phyloP scores from a whole-genome alignment of 768 basidiomycete species.

The Phlegmacium glaucopus region DNA sequence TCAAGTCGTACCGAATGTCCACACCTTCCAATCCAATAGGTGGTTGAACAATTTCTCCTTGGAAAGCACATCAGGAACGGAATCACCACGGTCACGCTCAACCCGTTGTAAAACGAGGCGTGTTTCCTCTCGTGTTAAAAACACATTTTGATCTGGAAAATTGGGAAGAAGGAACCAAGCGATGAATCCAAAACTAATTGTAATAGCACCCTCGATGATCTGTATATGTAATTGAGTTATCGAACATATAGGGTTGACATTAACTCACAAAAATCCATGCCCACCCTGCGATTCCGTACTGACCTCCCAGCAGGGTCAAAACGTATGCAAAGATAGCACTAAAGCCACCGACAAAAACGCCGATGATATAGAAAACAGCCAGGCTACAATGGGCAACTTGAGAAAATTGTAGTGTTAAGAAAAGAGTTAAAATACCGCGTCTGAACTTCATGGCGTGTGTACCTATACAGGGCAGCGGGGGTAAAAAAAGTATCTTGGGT shows the following conservation, averaged over 20 bases:
- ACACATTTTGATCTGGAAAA: constrained; percentile 47
- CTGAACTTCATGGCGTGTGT: constrained; percentile 49
- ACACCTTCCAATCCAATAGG: constrained; percentile 46
- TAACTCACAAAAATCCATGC: constrained; percentile 50
- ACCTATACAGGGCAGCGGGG: constrained; percentile 28
- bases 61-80: constrained; percentile 40
- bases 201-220: constrained; percentile 49
- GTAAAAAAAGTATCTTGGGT: background rate
- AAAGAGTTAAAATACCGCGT: constrained; percentile 31
- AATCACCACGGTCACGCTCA: constrained; percentile 47
- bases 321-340: constrained; percentile 46
- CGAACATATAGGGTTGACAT: background rate
- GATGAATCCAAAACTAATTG: constrained; percentile 39
- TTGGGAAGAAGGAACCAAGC: constrained; percentile 43
- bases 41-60: constrained; percentile 31
- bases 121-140: constrained; percentile 40
- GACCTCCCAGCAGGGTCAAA: constrained; percentile 39
- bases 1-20: constrained; percentile 36
- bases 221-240: constrained; percentile 15
- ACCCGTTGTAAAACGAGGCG: constrained; percentile 39
- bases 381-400: constrained; percentile 27
- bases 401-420: background rate
- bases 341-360: constrained; percentile 42
- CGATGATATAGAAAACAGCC: constrained; percentile 44
- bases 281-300: constrained; percentile 42